phyloP scores from a whole-genome alignment of 306 rosid genomes.

The Myrica gale region DNA sequence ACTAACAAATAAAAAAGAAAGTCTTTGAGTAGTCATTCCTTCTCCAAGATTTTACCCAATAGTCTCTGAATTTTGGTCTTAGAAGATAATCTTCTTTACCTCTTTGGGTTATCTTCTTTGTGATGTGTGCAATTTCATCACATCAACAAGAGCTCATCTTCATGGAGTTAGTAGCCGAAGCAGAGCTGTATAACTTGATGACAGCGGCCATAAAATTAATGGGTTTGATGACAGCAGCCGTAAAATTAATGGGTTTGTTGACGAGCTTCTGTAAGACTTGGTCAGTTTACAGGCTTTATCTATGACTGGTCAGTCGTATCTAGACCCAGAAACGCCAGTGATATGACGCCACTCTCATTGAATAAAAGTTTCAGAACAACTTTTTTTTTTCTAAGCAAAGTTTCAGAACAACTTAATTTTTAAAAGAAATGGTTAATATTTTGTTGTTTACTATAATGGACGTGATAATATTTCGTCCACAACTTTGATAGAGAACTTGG shows the following conservation, averaged over 20 bases:
- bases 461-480: background rate
- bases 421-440: background rate
- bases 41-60: background rate
- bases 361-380: background rate
- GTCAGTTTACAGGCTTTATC: background rate
- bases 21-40: background rate
- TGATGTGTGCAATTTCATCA: background rate
- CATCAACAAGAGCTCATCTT: too few species aligned
- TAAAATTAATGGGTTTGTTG: background rate
- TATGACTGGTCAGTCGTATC: background rate
- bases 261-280: background rate
- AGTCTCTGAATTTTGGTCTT: background rate
- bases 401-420: too few species aligned
- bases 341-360: background rate
- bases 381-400: too few species aligned
- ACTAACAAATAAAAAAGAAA: too few species aligned
- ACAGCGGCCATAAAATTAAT: too few species aligned
- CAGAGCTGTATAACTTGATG: too few species aligned
- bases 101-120: background rate
- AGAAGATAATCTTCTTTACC: too few species aligned
- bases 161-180: too few species aligned
- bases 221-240: background rate
- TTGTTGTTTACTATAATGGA: background rate
- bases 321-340: background rate
- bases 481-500: conserved; percentile 56